phyloP scores from a whole-genome alignment of 2,329 filamentous ascomycete species.

The Talaromyces piceae region DNA sequence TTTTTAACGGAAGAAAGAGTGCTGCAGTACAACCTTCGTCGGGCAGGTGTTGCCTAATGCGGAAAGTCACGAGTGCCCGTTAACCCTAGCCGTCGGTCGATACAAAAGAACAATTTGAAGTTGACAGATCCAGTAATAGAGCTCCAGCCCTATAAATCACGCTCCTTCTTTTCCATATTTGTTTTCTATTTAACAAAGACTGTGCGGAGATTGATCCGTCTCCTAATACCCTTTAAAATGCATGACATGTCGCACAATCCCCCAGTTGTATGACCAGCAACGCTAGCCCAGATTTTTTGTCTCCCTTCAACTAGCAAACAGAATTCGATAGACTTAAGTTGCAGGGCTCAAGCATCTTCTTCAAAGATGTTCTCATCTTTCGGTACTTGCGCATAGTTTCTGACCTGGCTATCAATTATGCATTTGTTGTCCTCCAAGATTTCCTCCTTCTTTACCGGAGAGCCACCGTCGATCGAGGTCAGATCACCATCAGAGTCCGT shows the following conservation, averaged over 20 bases:
- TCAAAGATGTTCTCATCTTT: neutral
- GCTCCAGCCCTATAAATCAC: no score
- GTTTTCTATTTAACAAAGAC: no score
- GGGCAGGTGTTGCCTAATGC: neutral
- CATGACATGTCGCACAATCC: no score
- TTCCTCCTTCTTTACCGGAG: neutral
- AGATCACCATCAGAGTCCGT: neutral
- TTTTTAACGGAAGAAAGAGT: no score
- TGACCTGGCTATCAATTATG: neutral
- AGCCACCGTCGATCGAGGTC: neutral
- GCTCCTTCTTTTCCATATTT: no score
- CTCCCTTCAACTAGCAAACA: neutral
- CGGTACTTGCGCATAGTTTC: neutral
- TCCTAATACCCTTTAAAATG: no score
- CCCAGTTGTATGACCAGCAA: no score
- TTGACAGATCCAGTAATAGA: neutral
- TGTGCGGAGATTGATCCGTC: no score
- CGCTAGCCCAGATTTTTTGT: no score
- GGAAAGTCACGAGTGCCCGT: neutral
- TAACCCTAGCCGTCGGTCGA: neutral
- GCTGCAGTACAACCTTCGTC: neutral
- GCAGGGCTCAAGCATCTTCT: neutral
- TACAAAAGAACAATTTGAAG: neutral
- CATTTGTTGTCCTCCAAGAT: neutral
- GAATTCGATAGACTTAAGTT: neutral